Percentiles rank a stretch among this genome's conserved stretches.
phyloP scores from a whole-genome alignment of 129 eudicot species.

The Logfia minima region DNA sequence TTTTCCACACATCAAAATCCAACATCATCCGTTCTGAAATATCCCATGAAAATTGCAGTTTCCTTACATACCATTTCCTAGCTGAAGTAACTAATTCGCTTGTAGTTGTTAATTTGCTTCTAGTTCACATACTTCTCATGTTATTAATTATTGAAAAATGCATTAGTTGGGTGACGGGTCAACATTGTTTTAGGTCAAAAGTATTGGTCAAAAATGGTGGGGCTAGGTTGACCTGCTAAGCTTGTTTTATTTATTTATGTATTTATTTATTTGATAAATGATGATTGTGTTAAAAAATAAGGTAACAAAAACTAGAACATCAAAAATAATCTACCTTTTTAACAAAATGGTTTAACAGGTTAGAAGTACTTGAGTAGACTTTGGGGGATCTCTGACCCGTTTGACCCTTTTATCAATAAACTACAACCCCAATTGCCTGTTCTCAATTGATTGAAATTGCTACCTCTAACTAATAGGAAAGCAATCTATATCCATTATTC shows the following conservation, averaged over 20 bases:
- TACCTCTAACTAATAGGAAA: background rate
- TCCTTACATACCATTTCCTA: background rate
- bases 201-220: background rate
- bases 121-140: background rate
- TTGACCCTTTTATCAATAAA: background rate
- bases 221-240: background rate
- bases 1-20: background rate
- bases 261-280: background rate
- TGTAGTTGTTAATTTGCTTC: background rate
- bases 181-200: background rate
- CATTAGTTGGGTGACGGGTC: background rate
- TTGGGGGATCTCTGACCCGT: background rate
- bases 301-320: background rate
- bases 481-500: background rate
- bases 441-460: background rate
- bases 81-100: background rate
- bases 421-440: no score
- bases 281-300: background rate
- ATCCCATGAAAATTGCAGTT: background rate
- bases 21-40: background rate
- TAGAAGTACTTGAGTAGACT: background rate
- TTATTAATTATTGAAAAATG: background rate
- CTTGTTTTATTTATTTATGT: background rate
- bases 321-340: background rate
- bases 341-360: background rate